Evolutionary conservation across 768 basidiomycete species (phyloP).

Genomic region (Suillus subaureus): DNA sequence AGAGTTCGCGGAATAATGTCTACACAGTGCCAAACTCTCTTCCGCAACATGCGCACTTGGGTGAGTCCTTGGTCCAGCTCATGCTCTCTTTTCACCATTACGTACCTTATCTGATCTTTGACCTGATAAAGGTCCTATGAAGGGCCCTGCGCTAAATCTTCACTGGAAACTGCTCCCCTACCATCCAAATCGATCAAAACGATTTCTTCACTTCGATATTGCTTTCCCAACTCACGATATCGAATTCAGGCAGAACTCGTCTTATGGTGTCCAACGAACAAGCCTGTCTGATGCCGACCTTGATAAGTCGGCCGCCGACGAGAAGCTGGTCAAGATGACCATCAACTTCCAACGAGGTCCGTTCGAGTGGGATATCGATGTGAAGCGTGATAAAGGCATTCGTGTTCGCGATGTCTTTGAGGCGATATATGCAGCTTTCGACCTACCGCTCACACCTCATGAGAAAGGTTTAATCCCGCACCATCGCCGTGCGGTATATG

Average conservation of each 20-base stretch:
- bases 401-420: constrained; percentile 61
- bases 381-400: constrained; percentile 46
- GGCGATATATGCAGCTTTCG: constrained; percentile 54
- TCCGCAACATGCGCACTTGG: constrained; percentile 28
- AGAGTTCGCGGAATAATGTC: constrained; percentile 15
- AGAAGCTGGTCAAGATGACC: constrained; percentile 48
- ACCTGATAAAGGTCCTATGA: constrained; percentile 36
- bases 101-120: constrained; percentile 33
- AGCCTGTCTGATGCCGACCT: constrained; percentile 40
- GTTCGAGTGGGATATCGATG: constrained; percentile 43
- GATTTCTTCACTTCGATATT: constrained; percentile 51
- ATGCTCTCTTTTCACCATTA: constrained; percentile 16
- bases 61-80: constrained; percentile 18
- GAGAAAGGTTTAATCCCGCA: constrained; percentile 41
- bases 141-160: constrained; percentile 42
- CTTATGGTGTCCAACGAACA: constrained; percentile 24
- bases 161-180: constrained; percentile 54
- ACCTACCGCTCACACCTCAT: constrained; percentile 44
- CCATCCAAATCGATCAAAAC: constrained; percentile 33
- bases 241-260: constrained; percentile 23
- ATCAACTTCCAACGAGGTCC: constrained; percentile 43
- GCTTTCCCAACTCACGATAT: constrained; percentile 44
- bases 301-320: constrained; percentile 46
- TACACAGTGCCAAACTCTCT: constrained; percentile 25
- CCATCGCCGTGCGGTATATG: constrained; percentile 33